Percentiles rank a stretch among this genome's conserved stretches.
Conservation (phyloP, 257 asterid genomes). For the Verbascum thapsus region DNA sequence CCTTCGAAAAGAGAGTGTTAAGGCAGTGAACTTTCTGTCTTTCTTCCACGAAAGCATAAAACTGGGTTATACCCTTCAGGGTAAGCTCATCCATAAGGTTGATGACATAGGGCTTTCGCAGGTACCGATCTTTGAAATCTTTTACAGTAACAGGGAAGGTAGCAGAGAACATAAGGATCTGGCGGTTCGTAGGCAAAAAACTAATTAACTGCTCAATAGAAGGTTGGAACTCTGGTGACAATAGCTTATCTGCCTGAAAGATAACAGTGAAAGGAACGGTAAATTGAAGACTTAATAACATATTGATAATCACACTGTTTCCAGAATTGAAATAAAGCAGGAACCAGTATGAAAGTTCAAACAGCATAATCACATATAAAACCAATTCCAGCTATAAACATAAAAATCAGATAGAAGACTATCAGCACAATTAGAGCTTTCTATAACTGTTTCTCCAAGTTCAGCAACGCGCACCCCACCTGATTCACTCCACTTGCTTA, state of each 20-base stretch:
- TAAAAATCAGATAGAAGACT: background rate
- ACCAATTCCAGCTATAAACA: constrained; percentile 1
- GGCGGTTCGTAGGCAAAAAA: constrained; percentile 53
- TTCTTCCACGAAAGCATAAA: constrained; percentile 83
- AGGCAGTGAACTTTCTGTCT: constrained; percentile 86
- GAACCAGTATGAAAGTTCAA: constrained; percentile 1
- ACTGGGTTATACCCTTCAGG: constrained; percentile 78
- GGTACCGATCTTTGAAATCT: constrained; percentile 65
- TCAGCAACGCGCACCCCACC: background rate
- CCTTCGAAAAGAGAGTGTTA: constrained; percentile 80
- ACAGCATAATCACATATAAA: constrained; percentile 11
- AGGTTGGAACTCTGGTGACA: constrained; percentile 82
- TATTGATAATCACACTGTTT: constrained; percentile 21
- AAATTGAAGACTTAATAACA: constrained; percentile 15
- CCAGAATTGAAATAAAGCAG: too few relatives aligned
- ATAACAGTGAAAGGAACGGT: constrained; percentile 10
- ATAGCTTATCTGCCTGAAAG: constrained; percentile 73
- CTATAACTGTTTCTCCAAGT: background rate
- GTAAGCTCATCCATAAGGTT: constrained; percentile 85
- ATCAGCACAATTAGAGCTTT: too few relatives aligned
- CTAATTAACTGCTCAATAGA: constrained; percentile 65
- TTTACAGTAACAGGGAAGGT: constrained; percentile 82
- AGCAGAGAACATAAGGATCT: constrained; percentile 77
- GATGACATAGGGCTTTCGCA: constrained; percentile 62
- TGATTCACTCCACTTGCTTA: background rate